A percentile compares a stretch with the other conserved stretches of the same genome.
Conservation (phyloP, 371 early-diverging fungal species). For the Mucor racemosus region DNA sequence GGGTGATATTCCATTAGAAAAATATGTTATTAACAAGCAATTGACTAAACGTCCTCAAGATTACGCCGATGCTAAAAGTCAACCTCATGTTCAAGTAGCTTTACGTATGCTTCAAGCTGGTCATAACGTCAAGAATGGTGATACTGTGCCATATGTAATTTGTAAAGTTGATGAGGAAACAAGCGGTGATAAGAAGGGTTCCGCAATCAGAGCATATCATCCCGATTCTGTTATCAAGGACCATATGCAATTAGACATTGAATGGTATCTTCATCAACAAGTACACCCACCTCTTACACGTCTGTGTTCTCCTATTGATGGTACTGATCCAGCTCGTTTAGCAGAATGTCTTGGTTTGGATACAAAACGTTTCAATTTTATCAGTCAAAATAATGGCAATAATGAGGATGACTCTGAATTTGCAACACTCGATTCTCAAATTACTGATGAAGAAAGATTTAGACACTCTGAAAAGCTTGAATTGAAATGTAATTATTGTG, state of each 20-base stretch:
- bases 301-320: conserved; percentile 89
- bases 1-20: conserved; percentile 75
- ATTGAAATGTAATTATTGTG: conserved; percentile 74
- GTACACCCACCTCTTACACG: conserved; percentile 95
- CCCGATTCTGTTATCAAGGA: conserved; percentile 84
- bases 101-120: conserved; percentile 81
- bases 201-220: conserved; percentile 86
- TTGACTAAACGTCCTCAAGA: conserved; percentile 93
- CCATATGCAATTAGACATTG: conserved; percentile 75
- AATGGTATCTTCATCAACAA: conserved; percentile 98
- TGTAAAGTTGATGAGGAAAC: conserved; percentile 67
- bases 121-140: conserved; percentile 78
- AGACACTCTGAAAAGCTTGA: conserved; percentile 65
- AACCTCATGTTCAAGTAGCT: conserved; percentile 98
- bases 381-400: conserved; percentile 14
- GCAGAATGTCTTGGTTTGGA: conserved; percentile 91
- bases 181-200: conserved; percentile 47
- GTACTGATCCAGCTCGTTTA: conserved; percentile 78
- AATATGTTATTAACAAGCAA: conserved; percentile 94
- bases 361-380: conserved; percentile 63
- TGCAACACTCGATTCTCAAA: conserved; percentile 81
- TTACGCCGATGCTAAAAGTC: conserved; percentile 89
- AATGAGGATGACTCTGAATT: conserved; percentile 62
- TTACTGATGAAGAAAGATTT: conserved; percentile 86
- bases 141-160: conserved; percentile 97